Base-by-base conservation (phyloP, 768 basidiomycete genomes). In the Trametes meyenii region DNA sequence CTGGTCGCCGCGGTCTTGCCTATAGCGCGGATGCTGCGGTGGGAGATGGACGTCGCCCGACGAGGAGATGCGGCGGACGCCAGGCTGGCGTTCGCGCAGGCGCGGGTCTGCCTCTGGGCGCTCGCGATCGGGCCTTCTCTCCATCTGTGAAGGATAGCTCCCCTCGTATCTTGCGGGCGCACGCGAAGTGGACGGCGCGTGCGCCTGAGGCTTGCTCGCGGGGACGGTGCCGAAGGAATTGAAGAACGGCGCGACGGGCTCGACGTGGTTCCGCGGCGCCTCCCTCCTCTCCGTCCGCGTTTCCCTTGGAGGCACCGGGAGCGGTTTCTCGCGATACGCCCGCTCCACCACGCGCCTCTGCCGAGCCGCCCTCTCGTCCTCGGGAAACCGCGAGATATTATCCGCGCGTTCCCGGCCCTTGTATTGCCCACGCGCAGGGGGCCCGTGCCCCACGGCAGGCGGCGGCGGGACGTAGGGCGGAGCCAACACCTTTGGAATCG, bases 1-100 rank as follows among this genome's bases (percentile, higher is more conserved):
- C 54, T 51, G 49, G 50, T 61, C 49, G 4, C n/a, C 10, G 16
- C 26, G 21, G 23, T 38, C 52, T 2, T n/a, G 29, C 16, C 52
- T 44, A 23, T 51, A 51, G 24, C 60, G 60, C 46, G 49, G 10
- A 16, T 55, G 53, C 38, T 55, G 54, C 2, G 35, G 21, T 1
- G 55, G 48, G 5, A 43, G 61, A 23, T 40, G 39, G 7, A 57
- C 55, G 36, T 62, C 61, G 8, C 61, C 61, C 21, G 54, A 38
- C 29, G 61, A 62, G 8, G 61, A 57, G 21, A 50, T 56, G 21
- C 49, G 49, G 19, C 55, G 54, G 24, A 62, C 50, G 35, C 48
- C 45, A 1, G 29, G 13, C 2, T 55, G 36, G 3, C 49, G 54
- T n/a, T 44, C 24, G 19, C 35, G 43, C 35, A 35, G 33, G 38